Conservation (phyloP, 2,329 filamentous ascomycete species). For the Colletotrichum cuscutae region DNA sequence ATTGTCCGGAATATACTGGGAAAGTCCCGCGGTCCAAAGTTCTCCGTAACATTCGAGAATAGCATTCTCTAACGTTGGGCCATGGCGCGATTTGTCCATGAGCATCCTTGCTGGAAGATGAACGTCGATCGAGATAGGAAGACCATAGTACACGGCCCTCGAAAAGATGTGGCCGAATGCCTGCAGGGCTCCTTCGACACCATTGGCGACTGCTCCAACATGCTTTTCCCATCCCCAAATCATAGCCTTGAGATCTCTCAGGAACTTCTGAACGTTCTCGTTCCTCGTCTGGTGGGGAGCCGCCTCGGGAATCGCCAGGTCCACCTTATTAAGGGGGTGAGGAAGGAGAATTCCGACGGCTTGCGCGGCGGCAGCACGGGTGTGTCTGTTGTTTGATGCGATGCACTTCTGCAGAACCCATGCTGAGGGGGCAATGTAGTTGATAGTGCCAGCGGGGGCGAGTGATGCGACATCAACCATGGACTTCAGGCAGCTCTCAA, state of each 20-base stretch:
- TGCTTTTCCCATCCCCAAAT: conserved; percentile 54
- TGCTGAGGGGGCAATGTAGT: conserved; percentile 58
- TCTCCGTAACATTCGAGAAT: conserved; percentile 57
- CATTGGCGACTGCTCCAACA: conserved; percentile 55
- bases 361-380: conserved; percentile 74
- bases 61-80: conserved; percentile 53
- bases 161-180: conserved; percentile 57
- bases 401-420: conserved; percentile 66
- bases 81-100: conserved; percentile 37
- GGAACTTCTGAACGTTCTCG: conserved; percentile 20
- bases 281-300: conserved; percentile 40
- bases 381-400: conserved; percentile 76
- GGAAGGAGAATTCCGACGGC: conserved; percentile 82
- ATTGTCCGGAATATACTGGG: conserved; percentile 37
- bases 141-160: conserved; percentile 55
- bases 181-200: conserved; percentile 58
- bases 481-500: conserved; percentile 60
- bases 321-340: conserved; percentile 58
- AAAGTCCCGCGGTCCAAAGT: conserved; percentile 58
- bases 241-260: conserved; percentile 50
- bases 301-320: conserved; percentile 47
- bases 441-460: conserved; percentile 61
- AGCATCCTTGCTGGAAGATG: conserved; percentile 46
- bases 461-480: conserved; percentile 65
- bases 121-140: conserved; percentile 40